Evolutionary conservation across 768 basidiomycete species (phyloP).

Genomic region (Pholiota molesta): DNA sequence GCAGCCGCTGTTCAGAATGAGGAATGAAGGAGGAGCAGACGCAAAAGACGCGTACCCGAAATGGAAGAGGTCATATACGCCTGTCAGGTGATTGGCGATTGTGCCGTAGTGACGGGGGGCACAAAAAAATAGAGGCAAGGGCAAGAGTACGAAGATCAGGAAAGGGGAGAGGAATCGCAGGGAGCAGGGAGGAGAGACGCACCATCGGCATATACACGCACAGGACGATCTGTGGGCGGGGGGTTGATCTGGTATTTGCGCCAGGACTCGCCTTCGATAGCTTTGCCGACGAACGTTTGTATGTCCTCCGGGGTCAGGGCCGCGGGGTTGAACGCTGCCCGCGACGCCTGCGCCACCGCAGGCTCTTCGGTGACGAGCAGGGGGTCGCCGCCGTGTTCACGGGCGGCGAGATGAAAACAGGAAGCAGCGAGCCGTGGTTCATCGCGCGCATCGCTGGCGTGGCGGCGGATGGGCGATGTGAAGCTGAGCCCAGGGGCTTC

Average conservation of each 20-base stretch:
- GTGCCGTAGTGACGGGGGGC: constrained; percentile 30
- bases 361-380: constrained; percentile 42
- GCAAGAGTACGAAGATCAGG: background rate
- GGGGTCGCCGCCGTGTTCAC: constrained; percentile 25
- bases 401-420: constrained; percentile 38
- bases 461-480: constrained; percentile 17
- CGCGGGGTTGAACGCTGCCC: constrained; percentile 61
- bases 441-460: constrained; percentile 19
- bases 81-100: constrained; percentile 42
- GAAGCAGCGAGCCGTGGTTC: constrained; percentile 29
- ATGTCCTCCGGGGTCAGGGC: constrained; percentile 77
- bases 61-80: constrained; percentile 97
- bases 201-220: constrained; percentile 96
- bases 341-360: constrained; percentile 38
- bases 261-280: constrained; percentile 69
- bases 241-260: constrained; percentile 82
- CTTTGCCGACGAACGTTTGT: constrained; percentile 71
- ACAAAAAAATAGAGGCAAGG: background rate
- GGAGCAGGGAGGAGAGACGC: constrained; percentile 25
- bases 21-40: background rate
- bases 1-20: constrained; percentile 1
- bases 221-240: constrained; percentile 80
- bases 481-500: constrained; percentile 17
- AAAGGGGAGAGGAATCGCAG: constrained; percentile 15
- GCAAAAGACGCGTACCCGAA: constrained; percentile 66